Evolutionary conservation across 768 basidiomycete genomes (phyloP).

Genomic region (Panaeolus papilionaceus): DNA sequence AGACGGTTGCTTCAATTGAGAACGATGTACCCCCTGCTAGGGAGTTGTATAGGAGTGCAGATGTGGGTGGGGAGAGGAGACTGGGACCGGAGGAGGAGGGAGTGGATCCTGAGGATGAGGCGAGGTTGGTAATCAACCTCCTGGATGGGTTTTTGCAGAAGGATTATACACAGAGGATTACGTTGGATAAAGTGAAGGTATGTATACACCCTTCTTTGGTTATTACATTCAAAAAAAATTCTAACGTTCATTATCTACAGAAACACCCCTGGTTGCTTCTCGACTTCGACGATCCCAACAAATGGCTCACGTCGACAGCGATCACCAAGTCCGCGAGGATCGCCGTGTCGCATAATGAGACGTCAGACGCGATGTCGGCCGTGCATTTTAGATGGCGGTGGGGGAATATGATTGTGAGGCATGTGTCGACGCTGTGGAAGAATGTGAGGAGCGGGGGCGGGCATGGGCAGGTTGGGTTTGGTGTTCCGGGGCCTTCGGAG

Average conservation of each 20-base stretch:
- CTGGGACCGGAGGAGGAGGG: slow-evolving; percentile 18
- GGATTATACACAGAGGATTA: slow-evolving; percentile 75
- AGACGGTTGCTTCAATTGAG: slow-evolving; percentile 1
- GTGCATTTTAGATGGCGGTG: slow-evolving; percentile 70
- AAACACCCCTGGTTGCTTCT: slow-evolving; percentile 68
- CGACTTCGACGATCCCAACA: slow-evolving; percentile 67
- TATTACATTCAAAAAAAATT: background rate
- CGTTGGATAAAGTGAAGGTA: slow-evolving; percentile 83
- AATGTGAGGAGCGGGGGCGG: slow-evolving; percentile 6
- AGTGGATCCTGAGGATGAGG: slow-evolving; percentile 44
- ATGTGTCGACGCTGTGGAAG: slow-evolving; percentile 59
- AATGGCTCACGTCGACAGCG: slow-evolving; percentile 66
- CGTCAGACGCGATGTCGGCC: slow-evolving; percentile 72
- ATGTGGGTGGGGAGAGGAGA: background rate
- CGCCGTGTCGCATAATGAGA: slow-evolving; percentile 76
- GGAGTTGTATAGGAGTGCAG: background rate
- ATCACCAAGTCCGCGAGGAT: slow-evolving; percentile 40
- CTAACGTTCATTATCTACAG: slow-evolving; percentile 37
- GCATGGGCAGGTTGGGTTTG: background rate
- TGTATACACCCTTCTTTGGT: slow-evolving; percentile 24
- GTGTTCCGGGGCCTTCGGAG: background rate
- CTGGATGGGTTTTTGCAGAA: slow-evolving; percentile 84
- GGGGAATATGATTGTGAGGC: slow-evolving; percentile 47
- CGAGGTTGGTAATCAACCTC: slow-evolving; percentile 68
- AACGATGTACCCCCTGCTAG: background rate